Conservation (phyloP, 2,329 filamentous ascomycete genomes). For the Trichophyton simii region DNA sequence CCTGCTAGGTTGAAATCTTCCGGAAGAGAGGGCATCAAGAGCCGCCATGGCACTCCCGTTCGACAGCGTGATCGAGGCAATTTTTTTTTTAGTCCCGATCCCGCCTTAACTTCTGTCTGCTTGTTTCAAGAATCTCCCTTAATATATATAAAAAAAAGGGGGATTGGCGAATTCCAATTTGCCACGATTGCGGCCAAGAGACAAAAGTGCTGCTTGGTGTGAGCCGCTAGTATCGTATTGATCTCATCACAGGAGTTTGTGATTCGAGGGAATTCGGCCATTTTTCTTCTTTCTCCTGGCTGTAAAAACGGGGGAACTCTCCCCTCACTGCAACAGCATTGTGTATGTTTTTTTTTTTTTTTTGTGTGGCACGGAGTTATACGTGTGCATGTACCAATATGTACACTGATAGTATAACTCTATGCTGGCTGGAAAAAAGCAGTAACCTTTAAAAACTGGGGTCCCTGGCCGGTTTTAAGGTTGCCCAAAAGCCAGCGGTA, state of each 20-base stretch:
- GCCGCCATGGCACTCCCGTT: neutral
- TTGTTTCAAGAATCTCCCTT: neutral
- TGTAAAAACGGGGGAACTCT: neutral
- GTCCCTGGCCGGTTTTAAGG: neutral
- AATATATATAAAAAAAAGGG: neutral
- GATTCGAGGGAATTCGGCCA: neutral
- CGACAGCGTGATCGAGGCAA: neutral
- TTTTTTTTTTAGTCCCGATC: neutral
- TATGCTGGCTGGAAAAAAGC: no score
- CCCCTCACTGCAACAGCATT: neutral
- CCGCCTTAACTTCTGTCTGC: neutral
- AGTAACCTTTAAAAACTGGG: neutral
- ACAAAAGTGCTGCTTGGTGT: neutral
- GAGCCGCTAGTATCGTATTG: neutral
- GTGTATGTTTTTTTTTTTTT: neutral
- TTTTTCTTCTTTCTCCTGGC: neutral
- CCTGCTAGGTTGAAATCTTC: neutral
- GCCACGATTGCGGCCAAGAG: constrained; percentile 1
- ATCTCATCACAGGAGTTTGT: neutral
- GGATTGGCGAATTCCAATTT: constrained; percentile 1
- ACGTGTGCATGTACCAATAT: neutral
- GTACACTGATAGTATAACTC: neutral
- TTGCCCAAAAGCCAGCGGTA: neutral
- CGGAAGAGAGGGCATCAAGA: neutral
- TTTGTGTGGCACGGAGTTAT: neutral